Conservation (phyloP, 225 moss, liverwort and hornwort genomes). For the Asterella californica region DNA sequence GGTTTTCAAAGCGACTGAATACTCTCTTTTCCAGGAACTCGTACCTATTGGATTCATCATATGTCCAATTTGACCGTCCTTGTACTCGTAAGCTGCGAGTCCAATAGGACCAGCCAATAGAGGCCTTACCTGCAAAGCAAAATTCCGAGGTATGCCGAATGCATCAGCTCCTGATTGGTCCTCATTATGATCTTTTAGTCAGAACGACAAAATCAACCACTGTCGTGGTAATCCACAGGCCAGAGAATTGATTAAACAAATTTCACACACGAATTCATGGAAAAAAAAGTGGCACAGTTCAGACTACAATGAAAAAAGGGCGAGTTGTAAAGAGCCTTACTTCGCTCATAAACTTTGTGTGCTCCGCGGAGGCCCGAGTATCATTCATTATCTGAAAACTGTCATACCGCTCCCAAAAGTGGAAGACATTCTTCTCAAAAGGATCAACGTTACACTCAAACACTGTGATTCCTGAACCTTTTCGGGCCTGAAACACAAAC, state of each 20-base stretch:
- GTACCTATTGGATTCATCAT: slow-evolving; percentile 98
- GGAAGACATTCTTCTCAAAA: slow-evolving; percentile 79
- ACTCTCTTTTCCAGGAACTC: background rate
- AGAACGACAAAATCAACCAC: too few relatives aligned
- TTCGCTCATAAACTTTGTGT: slow-evolving; percentile 78
- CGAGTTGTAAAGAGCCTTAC: slow-evolving; percentile 36
- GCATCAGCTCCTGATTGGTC: background rate
- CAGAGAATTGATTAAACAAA: too few relatives aligned
- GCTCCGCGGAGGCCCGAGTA: slow-evolving; percentile 82
- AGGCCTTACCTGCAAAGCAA: slow-evolving; percentile 63
- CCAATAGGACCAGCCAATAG: slow-evolving; percentile 69
- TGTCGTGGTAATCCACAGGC: too few relatives aligned
- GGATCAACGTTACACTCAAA: slow-evolving; percentile 96
- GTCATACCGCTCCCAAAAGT: slow-evolving; percentile 96
- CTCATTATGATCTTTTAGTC: too few relatives aligned
- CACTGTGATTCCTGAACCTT: slow-evolving; percentile 62
- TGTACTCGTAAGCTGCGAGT: slow-evolving; percentile 90
- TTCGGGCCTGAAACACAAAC: background rate
- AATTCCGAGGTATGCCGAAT: background rate
- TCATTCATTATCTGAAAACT: slow-evolving; percentile 86
- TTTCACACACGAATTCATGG: too few relatives aligned
- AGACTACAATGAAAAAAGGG: background rate
- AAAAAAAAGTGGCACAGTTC: background rate
- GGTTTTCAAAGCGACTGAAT: background rate
- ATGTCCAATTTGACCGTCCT: slow-evolving; percentile 93